Conservation (phyloP, 257 asterid genomes). For the Solanum phureja region DNA sequence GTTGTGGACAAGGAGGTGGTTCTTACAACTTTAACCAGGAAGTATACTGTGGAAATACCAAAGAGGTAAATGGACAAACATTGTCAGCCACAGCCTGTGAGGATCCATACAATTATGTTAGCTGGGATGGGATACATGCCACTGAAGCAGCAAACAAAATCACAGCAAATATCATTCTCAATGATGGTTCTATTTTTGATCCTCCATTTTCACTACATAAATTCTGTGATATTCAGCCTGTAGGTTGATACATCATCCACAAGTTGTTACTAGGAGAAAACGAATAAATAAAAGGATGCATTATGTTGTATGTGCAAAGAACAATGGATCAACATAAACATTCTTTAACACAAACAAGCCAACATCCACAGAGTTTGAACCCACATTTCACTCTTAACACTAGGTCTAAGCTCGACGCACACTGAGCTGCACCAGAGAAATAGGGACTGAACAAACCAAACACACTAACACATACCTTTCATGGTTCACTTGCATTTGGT, state of each 20-base stretch:
- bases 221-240: conserved; percentile 37
- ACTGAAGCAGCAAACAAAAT: conserved; percentile 79
- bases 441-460: neutral
- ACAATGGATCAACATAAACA: too few relatives aligned
- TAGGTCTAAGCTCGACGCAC: too few relatives aligned
- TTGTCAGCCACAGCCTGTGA: conserved; percentile 40
- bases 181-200: conserved; percentile 40
- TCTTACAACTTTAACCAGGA: conserved; percentile 40
- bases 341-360: too few relatives aligned
- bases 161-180: conserved; percentile 43
- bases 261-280: neutral
- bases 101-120: conserved; percentile 59
- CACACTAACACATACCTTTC: neutral
- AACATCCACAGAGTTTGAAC: too few relatives aligned
- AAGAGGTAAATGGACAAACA: conserved; percentile 20
- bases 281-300: neutral
- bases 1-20: conserved; percentile 78
- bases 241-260: conserved; percentile 9
- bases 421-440: neutral
- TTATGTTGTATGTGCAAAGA: neutral
- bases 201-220: conserved; percentile 38
- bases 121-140: conserved; percentile 80
- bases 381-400: too few relatives aligned
- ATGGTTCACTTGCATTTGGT: too few relatives aligned
- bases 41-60: conserved; percentile 23